These are phyloP conservation scores for Candida frijolesensis DNA, from an alignment of 1,139 yeast genomes.

Conservation along the genomic window DNA sequence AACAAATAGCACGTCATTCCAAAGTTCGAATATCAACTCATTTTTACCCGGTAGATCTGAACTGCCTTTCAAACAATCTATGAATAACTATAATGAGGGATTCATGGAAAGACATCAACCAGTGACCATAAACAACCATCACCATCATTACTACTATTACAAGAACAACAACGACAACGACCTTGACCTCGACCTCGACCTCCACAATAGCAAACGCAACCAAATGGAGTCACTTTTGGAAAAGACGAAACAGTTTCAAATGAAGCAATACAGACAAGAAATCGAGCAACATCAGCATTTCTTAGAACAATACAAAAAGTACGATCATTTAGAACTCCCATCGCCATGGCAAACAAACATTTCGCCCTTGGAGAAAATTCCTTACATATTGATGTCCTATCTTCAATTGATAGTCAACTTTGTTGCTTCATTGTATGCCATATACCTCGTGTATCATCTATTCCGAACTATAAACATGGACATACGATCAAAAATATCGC, in stretches of 20 bases:
- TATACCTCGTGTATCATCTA: conserved; percentile 44
- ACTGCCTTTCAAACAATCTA: neutral
- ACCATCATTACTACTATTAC: conserved; percentile 29
- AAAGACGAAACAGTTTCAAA: conserved; percentile 2
- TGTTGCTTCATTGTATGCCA: conserved; percentile 42
- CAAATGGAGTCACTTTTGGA: neutral
- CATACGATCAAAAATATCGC: conserved; percentile 48
- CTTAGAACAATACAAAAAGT: conserved; percentile 1
- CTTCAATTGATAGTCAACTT: conserved; percentile 55
- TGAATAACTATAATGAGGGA: neutral
- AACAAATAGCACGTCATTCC: conserved; percentile 8
- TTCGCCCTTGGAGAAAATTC: conserved; percentile 41
- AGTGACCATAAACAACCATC: conserved; percentile 48
- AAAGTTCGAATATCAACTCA: conserved; percentile 19
- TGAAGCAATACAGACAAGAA: conserved; percentile 6
- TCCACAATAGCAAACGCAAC: neutral
- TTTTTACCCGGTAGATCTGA: conserved; percentile 18
- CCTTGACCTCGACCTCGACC: too few species aligned
- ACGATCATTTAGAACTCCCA: conserved; percentile 30
- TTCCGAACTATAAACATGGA: conserved; percentile 54
- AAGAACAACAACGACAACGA: conserved; percentile 9
- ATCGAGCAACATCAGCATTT: conserved; percentile 5
- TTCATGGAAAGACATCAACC: conserved; percentile 15
- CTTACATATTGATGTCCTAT: conserved; percentile 60
- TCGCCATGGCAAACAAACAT: conserved; percentile 49